phyloP scores from a whole-genome alignment of 192 early-diverging fungal genomes.

The Coemansia reversa region DNA sequence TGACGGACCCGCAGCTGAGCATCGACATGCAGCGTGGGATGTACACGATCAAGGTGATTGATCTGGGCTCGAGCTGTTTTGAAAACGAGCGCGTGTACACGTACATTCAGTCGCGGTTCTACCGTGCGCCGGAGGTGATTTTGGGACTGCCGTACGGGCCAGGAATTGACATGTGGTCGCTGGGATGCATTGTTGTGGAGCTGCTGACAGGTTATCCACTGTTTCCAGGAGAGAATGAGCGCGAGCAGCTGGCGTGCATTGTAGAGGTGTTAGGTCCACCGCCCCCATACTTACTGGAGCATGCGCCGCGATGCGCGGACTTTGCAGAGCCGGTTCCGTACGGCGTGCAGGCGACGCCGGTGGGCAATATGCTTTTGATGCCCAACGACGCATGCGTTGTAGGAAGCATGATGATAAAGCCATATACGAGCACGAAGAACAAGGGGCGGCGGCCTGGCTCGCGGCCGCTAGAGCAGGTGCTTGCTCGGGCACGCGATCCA shows the following conservation, averaged over 20 bases:
- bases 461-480: conserved; percentile 68
- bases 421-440: conserved; percentile 80
- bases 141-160: conserved; percentile 84
- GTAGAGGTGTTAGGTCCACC: conserved; percentile 92
- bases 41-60: conserved; percentile 93
- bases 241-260: conserved; percentile 92
- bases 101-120: conserved; percentile 96
- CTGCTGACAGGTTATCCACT: conserved; percentile 86
- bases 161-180: conserved; percentile 96
- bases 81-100: conserved; percentile 94
- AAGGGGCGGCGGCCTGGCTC: conserved; percentile 78
- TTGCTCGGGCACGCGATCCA: conserved; percentile 72
- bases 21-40: conserved; percentile 39
- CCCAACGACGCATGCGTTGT: conserved; percentile 34
- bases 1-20: conserved; percentile 40
- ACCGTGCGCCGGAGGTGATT: conserved; percentile 96
- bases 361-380: conserved; percentile 37
- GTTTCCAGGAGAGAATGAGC: conserved; percentile 97
- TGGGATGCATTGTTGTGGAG: conserved; percentile 95
- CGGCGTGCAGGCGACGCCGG: conserved; percentile 15
- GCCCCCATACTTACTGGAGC: conserved; percentile 67
- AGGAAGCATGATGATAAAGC: conserved; percentile 36
- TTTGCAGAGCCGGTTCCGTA: conserved; percentile 71
- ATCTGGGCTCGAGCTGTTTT: conserved; percentile 94
- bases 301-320: conserved; percentile 73